phyloP scores from a whole-genome alignment of 345 rosid genomes.

The Clarkia xantiana region DNA sequence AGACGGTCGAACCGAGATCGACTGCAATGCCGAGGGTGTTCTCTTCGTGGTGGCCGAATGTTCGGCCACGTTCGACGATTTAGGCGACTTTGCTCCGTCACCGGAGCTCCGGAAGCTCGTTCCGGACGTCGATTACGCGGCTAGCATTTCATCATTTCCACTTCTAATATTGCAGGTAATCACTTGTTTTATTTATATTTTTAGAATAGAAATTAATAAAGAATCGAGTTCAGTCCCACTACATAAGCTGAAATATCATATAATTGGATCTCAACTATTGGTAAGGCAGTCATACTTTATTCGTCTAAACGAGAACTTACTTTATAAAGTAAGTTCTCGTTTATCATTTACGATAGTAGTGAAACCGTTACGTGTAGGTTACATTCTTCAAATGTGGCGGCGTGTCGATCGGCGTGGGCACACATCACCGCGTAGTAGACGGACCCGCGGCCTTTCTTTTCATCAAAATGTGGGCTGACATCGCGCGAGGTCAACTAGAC shows the following conservation, averaged over 20 bases:
- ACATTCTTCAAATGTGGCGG: slow-evolving; percentile 90
- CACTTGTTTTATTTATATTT: not conserved
- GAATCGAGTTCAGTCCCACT: no score
- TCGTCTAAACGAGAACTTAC: no score
- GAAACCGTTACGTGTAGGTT: slow-evolving; percentile 28
- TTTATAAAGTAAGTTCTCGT: no score
- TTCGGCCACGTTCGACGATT: slow-evolving; percentile 44
- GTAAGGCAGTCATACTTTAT: no score
- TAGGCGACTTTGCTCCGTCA: slow-evolving; percentile 84
- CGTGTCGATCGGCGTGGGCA: slow-evolving; percentile 87
- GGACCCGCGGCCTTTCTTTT: slow-evolving; percentile 92
- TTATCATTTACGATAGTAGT: no score
- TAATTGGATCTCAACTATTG: no score
- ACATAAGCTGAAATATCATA: no score
- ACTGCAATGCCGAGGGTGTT: slow-evolving; percentile 78
- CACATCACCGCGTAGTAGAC: slow-evolving; percentile 89
- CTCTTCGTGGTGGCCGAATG: slow-evolving; percentile 76
- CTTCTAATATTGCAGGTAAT: slow-evolving; percentile 80
- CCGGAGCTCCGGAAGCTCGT: slow-evolving; percentile 70
- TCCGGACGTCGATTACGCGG: slow-evolving; percentile 75
- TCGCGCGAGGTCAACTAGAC: slow-evolving; percentile 75
- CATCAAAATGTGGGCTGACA: slow-evolving; percentile 84
- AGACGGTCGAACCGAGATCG: slow-evolving; percentile 76
- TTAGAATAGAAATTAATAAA: not conserved
- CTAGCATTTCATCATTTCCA: slow-evolving; percentile 57